phyloP scores from a whole-genome alignment of 1,284 basidiomycete genomes.

The Athelia sp. region DNA sequence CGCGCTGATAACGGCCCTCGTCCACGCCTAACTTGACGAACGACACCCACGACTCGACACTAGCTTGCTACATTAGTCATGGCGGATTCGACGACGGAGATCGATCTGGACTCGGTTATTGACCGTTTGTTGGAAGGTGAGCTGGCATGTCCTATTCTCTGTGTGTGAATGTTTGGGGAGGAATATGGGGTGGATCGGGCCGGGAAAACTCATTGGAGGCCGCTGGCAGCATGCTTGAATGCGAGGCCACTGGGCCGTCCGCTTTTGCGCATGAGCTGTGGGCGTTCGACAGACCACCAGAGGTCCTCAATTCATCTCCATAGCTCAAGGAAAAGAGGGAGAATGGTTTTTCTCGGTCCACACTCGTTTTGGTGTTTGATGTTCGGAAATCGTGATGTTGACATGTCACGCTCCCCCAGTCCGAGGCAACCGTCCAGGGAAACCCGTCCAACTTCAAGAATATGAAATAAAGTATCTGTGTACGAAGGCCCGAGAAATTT shows the following conservation, averaged over 20 bases:
- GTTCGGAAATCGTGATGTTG: neutral
- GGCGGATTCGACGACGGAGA: slow-evolving; percentile 74
- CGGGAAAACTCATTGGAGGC: neutral
- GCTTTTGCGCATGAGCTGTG: neutral
- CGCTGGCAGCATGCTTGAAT: neutral
- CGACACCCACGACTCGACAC: slow-evolving; percentile 7
- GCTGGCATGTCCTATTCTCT: slow-evolving; percentile 34
- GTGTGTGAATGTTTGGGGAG: neutral
- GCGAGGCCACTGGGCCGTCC: neutral
- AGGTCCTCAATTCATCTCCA: neutral
- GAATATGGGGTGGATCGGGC: neutral
- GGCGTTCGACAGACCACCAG: neutral
- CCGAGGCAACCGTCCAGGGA: slow-evolving; percentile 90
- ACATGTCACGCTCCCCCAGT: slow-evolving; percentile 43
- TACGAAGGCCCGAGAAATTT: slow-evolving; percentile 92
- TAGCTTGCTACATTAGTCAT: slow-evolving; percentile 22
- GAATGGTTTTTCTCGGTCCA: slow-evolving; percentile 7
- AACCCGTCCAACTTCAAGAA: slow-evolving; percentile 90
- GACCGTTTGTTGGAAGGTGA: slow-evolving; percentile 94
- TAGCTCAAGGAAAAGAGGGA: too few species aligned
- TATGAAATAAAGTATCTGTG: slow-evolving; percentile 96
- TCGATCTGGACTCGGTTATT: slow-evolving; percentile 97
- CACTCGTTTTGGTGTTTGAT: neutral
- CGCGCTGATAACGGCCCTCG: neutral
- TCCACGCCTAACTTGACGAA: neutral